Base-by-base conservation (phyloP, 2,329 filamentous ascomycete genomes). In the Monosporascus sp. region DNA sequence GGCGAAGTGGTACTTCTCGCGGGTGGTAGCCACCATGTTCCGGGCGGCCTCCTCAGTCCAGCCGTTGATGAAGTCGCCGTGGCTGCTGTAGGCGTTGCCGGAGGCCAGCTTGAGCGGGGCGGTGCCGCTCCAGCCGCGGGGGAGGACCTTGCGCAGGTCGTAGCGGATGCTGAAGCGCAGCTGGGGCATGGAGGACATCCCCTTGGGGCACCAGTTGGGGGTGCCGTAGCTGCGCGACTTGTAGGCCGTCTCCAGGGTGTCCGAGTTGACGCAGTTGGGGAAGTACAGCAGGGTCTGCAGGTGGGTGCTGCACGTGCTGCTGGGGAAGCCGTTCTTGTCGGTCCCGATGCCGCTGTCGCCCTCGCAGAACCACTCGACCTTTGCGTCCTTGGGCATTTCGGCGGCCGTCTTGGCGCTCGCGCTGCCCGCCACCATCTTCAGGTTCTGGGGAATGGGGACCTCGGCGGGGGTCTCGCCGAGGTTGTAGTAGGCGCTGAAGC, bases 301-400 rank as follows among this genome's bases (percentile, higher is more conserved):
- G 81, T 11, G 88, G 83, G 49, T 80, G 78, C 59, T 79, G 9
- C 85, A 88, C 1, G 86, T 87, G 50, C 84, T 84, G 56, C 88
- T 87, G 28, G 86, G 86, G 63, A 87, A 84, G 20, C 85, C 86
- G 63, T 89, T 89, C 8, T 84, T 85, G 22, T 88, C 77, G 3
- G 85, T 84, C 66, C 48, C 53, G 35, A 51, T 55, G 52, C 55
- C 54, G 38, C 48, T 37, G 52, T 59, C 58, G 37, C 51, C 54
- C 54, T 62, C 60, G 51, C 60, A 62, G 48, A 62, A 57, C 60
- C 60, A 65, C 26, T 55, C 44, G 53, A 60, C 54, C 50, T 59
- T 55, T 31, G 63, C 61, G 20, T 60, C 56, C 28, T 56, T 51
- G 17, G 56, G 51, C 49, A 61, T 55, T 3, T 52, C 54, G 11